A percentile compares a stretch with the other conserved stretches of the same genome.
Conservation (phyloP, 352 stramenopile species). For the Hyphochytrium catenoides region DNA sequence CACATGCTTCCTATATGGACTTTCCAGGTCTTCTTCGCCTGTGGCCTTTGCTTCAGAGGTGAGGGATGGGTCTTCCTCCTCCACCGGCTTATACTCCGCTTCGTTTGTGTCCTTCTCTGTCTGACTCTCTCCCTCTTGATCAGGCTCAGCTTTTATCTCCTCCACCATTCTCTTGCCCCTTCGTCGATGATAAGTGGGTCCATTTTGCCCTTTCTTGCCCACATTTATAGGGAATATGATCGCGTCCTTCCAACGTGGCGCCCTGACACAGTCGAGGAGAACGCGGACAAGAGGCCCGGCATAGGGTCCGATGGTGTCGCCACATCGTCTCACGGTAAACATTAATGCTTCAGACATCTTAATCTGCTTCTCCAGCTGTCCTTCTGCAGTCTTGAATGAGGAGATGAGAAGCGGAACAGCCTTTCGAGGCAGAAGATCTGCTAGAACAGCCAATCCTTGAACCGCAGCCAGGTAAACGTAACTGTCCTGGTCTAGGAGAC, state of each 20-base stretch:
- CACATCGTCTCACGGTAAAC: constrained; percentile 43
- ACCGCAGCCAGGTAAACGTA: constrained; percentile 58
- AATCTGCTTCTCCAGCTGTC: constrained; percentile 28
- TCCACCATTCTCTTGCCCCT: too few species aligned
- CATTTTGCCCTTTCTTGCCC: constrained; percentile 17
- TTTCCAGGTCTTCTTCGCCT: constrained; percentile 12
- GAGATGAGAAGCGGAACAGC: constrained; percentile 35
- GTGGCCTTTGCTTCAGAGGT: neutral
- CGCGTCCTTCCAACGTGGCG: constrained; percentile 7
- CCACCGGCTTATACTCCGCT: constrained; percentile 1
- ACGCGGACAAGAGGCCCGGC: constrained; percentile 42
- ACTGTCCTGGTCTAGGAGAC: constrained; percentile 39
- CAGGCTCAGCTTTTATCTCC: too few species aligned
- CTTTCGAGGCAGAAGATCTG: constrained; percentile 26
- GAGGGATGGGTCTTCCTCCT: neutral
- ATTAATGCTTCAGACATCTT: constrained; percentile 55
- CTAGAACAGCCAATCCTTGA: constrained; percentile 13
- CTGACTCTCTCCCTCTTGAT: too few species aligned
- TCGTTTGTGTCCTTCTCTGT: neutral
- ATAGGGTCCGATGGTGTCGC: constrained; percentile 35
- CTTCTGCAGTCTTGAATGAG: constrained; percentile 17
- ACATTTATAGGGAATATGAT: constrained; percentile 6
- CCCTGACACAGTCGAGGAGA: constrained; percentile 45
- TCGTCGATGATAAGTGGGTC: constrained; percentile 26
- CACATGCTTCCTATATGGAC: too few species aligned